Conservation (phyloP, 23 red algal species). For the Pyropia haitanensis region DNA sequence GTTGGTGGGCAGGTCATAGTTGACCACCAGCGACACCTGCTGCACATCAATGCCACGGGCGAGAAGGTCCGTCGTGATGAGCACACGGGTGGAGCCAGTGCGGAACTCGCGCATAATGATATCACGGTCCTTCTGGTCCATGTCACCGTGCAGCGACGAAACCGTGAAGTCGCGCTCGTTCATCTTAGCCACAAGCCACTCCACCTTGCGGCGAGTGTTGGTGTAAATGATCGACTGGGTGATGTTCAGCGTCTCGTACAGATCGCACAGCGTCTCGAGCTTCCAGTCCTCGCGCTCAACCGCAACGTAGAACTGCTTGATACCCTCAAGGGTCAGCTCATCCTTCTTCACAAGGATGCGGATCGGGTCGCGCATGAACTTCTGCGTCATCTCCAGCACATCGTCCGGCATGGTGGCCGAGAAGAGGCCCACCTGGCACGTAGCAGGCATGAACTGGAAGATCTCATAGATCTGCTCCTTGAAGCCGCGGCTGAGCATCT, state of each 20-base stretch:
- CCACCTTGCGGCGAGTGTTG: constrained; percentile 87
- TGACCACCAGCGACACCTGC: constrained; percentile 96
- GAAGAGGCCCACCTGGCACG: constrained; percentile 91
- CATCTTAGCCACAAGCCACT: constrained; percentile 78
- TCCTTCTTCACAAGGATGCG: constrained; percentile 90
- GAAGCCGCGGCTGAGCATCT: constrained; percentile 99
- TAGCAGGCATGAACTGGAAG: constrained; percentile 97
- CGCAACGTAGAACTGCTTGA: constrained; percentile 87
- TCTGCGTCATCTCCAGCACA: constrained; percentile 96
- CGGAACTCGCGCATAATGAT: constrained; percentile 90
- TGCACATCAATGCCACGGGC: constrained; percentile 99
- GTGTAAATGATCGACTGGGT: constrained; percentile 91
- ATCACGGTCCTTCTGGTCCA: constrained; percentile 91
- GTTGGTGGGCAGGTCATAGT: constrained; percentile 99
- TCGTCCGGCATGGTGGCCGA: constrained; percentile 95
- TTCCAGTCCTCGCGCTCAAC: constrained; percentile 97
- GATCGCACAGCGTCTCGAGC: constrained; percentile 82
- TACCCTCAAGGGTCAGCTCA: constrained; percentile 84
- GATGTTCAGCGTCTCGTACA: constrained; percentile 77
- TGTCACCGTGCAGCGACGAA: constrained; percentile 87
- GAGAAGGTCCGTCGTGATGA: constrained; percentile 93
- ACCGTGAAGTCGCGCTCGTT: constrained; percentile 80
- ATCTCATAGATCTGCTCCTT: constrained; percentile 99
- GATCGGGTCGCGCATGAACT: constrained; percentile 95
- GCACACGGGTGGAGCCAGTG: constrained; percentile 78